These are phyloP conservation scores for Puccinia coronata DNA, from an alignment of 1,284 basidiomycete genomes.

Conservation along the genomic window DNA sequence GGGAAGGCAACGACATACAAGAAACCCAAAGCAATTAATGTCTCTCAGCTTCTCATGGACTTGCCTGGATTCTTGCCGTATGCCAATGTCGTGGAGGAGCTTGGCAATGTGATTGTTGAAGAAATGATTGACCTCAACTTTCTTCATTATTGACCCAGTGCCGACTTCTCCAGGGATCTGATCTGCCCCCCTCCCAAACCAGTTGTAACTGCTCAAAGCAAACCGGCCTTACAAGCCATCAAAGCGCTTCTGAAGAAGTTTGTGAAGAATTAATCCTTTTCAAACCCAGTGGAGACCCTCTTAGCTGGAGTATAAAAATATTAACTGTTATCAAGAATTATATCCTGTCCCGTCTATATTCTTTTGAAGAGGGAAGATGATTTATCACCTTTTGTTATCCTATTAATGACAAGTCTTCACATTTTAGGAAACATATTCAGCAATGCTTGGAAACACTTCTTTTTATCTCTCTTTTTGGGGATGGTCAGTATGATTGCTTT, in stretches of 20 bases:
- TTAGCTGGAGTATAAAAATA: too few species aligned
- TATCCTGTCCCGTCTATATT: too few species aligned
- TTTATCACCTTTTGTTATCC: too few species aligned
- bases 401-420: too few species aligned
- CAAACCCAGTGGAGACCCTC: too few species aligned
- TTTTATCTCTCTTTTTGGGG: too few species aligned
- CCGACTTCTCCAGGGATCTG: slow-evolving; percentile 7
- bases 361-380: too few species aligned
- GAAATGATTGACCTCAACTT: slow-evolving; percentile 7
- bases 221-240: background rate
- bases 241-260: background rate
- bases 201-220: background rate
- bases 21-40: background rate
- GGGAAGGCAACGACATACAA: slow-evolving; percentile 5
- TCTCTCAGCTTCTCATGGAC: background rate
- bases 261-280: background rate
- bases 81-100: background rate
- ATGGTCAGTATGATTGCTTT: too few species aligned
- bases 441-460: too few species aligned
- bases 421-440: too few species aligned
- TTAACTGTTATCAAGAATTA: too few species aligned
- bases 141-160: background rate
- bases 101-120: background rate
- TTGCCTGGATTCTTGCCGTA: background rate
- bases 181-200: background rate